Percentiles rank a stretch among this genome's conserved stretches.
These are phyloP conservation scores for Geranium incanum DNA, from an alignment of 441 rosid genomes.

Conservation along the genomic window DNA sequence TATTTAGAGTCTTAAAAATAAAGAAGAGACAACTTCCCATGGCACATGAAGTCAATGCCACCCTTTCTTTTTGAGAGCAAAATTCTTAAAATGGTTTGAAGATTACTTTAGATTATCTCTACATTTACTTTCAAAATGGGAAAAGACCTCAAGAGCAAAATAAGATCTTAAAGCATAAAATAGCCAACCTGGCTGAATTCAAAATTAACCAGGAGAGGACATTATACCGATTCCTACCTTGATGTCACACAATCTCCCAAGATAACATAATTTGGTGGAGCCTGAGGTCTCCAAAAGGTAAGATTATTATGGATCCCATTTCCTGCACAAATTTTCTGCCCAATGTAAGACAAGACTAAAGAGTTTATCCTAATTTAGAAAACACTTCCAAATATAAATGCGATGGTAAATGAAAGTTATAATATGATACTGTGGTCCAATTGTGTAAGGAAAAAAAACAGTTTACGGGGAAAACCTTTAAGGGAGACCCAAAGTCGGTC, in stretches of 20 bases:
- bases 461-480: constrained; percentile 46
- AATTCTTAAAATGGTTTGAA: not conserved
- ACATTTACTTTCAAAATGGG: not conserved
- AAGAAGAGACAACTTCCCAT: not conserved
- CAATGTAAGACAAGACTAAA: constrained; percentile 17
- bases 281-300: constrained; percentile 96
- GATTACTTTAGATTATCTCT: not conserved
- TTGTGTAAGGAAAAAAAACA: constrained; percentile 1
- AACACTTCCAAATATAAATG: constrained; percentile 10
- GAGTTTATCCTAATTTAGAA: not conserved
- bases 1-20: not conserved
- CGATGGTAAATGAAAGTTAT: constrained; percentile 9
- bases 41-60: not conserved
- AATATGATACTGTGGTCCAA: not conserved
- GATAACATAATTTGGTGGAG: constrained; percentile 93
- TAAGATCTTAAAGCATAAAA: not conserved
- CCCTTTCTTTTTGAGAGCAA: not conserved
- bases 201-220: not conserved
- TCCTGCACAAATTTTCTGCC: constrained; percentile 42
- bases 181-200: not conserved
- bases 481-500: constrained; percentile 81
- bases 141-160: not conserved
- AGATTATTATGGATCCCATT: constrained; percentile 68
- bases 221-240: constrained; percentile 42
- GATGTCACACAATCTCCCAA: constrained; percentile 99